Evolutionary conservation across 169 alveolate genomes (phyloP), one percentile per base, ranked within the genome.

Genomic region (Ichthyophthirius multifiliis): DNA sequence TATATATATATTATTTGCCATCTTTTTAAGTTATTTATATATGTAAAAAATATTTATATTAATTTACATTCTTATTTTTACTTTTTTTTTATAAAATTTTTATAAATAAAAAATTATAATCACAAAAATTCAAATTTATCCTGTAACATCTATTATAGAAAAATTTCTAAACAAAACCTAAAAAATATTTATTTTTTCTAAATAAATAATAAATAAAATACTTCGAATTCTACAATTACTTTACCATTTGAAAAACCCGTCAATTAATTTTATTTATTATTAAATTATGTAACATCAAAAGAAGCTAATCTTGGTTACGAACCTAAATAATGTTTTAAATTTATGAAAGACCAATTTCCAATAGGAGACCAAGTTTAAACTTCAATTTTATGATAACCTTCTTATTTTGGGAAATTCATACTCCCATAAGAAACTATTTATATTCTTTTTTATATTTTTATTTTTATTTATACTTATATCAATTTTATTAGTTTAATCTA

Each of bases 351-450:
- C 82, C 82, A 81, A 41, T 81, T 82, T 31, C 86, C 86, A 9
- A 76, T 81, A 10, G 86, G 86, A 4, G 86, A 71, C 86, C 86
- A 81, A n/a, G 86, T 81, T 23, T 81, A 74, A 48, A 76, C 62
- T 18, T 74, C 43, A 3, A 81, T 35, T 41, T 55, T 41, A 55
- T 67, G 81, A 81, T 31, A 81, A 9, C 86, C 86, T 31, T 65
- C 71, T 23, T 62, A 31, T 47, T 75, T 67, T 1, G 86, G 86
- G 44, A 81, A 81, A 7, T n/a, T 23, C 13, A 74, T 34, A 4
- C 65, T 74, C 13, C 86, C 86, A 41, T 81, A 81, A 48, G 77
- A 35, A 4, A 67, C 77, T 67, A 41, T 5, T n/a, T 55, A 23
- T 55, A 5, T 46, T 31, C 23, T 64, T 15, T 64, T 64, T 35